Conservation (phyloP, 2,329 filamentous ascomycete genomes). For the Elsinoe fawcettii region DNA sequence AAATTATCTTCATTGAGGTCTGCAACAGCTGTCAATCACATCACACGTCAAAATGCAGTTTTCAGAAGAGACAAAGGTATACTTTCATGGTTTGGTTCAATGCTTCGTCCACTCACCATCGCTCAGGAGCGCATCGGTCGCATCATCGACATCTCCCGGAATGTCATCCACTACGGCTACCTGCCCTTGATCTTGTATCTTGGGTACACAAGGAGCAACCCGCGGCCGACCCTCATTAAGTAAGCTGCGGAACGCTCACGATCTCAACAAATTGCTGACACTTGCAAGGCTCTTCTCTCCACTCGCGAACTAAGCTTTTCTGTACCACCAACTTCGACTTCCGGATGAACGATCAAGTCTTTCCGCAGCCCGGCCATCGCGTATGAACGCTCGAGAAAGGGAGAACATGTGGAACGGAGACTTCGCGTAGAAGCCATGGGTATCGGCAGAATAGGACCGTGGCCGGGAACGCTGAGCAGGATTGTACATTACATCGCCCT, state of each 20-base stretch:
- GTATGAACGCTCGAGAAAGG: background rate
- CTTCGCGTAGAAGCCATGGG: too few species aligned
- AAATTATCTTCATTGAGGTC: background rate
- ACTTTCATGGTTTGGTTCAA: background rate
- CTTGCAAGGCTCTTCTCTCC: conserved; percentile 21
- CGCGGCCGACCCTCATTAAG: conserved; percentile 73
- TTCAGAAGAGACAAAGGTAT: conserved; percentile 94
- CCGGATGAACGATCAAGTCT: background rate
- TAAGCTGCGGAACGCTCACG: conserved; percentile 27
- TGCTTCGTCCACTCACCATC: conserved; percentile 22
- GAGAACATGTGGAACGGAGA: too few species aligned
- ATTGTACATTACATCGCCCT: background rate
- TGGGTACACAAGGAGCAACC: conserved; percentile 91
- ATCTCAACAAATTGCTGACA: background rate
- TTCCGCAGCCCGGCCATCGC: background rate
- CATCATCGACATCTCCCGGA: conserved; percentile 87
- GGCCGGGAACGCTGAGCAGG: too few species aligned
- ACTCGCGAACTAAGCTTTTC: conserved; percentile 18
- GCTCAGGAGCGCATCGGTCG: conserved; percentile 89
- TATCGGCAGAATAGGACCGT: too few species aligned
- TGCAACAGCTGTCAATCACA: background rate
- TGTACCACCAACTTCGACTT: background rate
- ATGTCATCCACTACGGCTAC: conserved; percentile 97
- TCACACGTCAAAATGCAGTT: conserved; percentile 49
- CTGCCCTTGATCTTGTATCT: conserved; percentile 95